A percentile compares a stretch with the other conserved stretches of the same genome.
Evolutionary conservation across 2,329 filamentous ascomycete species (phyloP).

Genomic region (Thielaviopsis ethacetica): DNA sequence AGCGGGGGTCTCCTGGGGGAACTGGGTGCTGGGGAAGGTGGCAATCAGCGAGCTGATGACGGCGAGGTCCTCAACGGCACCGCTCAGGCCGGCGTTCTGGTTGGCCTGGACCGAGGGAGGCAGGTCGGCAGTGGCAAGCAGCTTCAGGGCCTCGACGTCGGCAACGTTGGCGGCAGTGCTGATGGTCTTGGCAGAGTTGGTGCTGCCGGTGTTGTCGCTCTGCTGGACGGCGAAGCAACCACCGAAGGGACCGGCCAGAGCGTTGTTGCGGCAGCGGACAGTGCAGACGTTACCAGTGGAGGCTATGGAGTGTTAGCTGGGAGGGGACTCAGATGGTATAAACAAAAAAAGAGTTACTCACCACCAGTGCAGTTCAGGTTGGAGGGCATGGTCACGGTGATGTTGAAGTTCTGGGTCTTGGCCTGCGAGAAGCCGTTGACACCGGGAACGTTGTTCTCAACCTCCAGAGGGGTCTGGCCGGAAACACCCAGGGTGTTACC

Average conservation of each 20-base stretch:
- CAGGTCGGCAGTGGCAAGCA: conserved; percentile 34
- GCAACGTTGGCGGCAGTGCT: conserved; percentile 28
- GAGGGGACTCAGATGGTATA: accelerated
- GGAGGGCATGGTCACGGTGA: conserved; percentile 36
- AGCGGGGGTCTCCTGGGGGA: conserved; percentile 21
- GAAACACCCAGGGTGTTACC: conserved; percentile 24
- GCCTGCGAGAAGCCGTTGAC: conserved; percentile 39
- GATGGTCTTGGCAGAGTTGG: conserved; percentile 30
- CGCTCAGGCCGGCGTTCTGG: conserved; percentile 21
- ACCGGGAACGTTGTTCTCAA: conserved; percentile 43
- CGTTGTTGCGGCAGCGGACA: conserved; percentile 42
- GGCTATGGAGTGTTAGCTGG: conserved; percentile 17
- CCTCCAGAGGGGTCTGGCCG: conserved; percentile 25
- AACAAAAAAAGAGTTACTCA: conserved; percentile 17
- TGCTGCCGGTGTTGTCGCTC: conserved; percentile 24
- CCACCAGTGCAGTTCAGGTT: conserved; percentile 33
- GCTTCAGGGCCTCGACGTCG: conserved; percentile 30
- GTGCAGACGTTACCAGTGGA: conserved; percentile 44
- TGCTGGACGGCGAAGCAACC: conserved; percentile 44
- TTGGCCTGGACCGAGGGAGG: conserved; percentile 25
- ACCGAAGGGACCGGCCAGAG: conserved; percentile 38
- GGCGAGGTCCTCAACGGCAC: conserved; percentile 19
- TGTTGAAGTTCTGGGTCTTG: conserved; percentile 38
- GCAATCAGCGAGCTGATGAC: conserved; percentile 18
- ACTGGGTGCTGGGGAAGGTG: conserved; percentile 17